These are phyloP conservation scores for Leishmania lainsoni DNA, from an alignment of 208 protist genomes.

Conservation along the genomic window DNA sequence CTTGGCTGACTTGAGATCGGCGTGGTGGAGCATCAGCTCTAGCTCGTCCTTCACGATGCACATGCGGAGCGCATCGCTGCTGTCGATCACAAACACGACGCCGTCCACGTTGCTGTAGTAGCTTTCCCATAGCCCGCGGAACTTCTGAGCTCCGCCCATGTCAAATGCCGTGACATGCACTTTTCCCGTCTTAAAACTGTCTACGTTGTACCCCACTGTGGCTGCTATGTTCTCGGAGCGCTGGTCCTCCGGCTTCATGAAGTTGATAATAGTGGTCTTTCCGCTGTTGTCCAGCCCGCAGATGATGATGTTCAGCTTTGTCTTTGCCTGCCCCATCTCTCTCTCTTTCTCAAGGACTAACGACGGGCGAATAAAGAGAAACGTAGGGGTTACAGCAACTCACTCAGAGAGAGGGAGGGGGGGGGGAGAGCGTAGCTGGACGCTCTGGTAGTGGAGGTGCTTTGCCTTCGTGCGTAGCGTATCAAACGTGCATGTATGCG, in stretches of 20 bases:
- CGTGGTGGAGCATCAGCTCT: slow-evolving; percentile 73
- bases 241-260: slow-evolving; percentile 94
- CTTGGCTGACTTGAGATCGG: slow-evolving; percentile 41
- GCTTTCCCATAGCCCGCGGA: slow-evolving; percentile 95
- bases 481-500: neutral
- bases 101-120: slow-evolving; percentile 96
- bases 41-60: slow-evolving; percentile 89
- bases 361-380: too few relatives aligned
- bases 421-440: neutral
- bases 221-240: slow-evolving; percentile 94
- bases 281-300: slow-evolving; percentile 93
- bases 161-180: slow-evolving; percentile 98
- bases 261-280: slow-evolving; percentile 98
- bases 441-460: neutral
- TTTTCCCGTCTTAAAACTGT: slow-evolving; percentile 94
- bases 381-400: too few relatives aligned
- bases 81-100: slow-evolving; percentile 95
- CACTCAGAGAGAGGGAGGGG: neutral
- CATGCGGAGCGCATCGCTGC: slow-evolving; percentile 84
- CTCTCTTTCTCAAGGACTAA: neutral
- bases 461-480: neutral
- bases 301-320: slow-evolving; percentile 82
- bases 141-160: slow-evolving; percentile 98
- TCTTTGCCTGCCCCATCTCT: slow-evolving; percentile 83
- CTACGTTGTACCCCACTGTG: slow-evolving; percentile 96